phyloP scores from a whole-genome alignment of 2,329 filamentous ascomycete species.

The Colletotrichum sidae region DNA sequence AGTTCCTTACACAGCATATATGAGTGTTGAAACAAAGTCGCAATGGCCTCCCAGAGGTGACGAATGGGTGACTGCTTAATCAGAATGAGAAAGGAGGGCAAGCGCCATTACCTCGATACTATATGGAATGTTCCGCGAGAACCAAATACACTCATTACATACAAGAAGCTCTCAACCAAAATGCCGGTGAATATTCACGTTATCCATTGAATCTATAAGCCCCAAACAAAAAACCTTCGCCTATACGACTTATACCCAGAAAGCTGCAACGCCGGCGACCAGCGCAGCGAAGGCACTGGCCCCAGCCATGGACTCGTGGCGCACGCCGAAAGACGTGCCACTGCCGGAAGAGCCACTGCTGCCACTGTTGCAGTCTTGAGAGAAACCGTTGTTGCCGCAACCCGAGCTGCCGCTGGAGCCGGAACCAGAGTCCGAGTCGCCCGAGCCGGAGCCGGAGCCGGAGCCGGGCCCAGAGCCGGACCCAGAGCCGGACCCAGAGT shows the following conservation, averaged over 20 bases:
- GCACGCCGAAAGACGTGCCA: constrained; percentile 40
- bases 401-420: constrained; percentile 40
- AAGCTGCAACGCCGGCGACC: constrained; percentile 47
- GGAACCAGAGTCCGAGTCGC: neutral
- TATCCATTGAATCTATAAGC: constrained; percentile 18
- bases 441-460: constrained; percentile 14
- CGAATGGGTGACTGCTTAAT: constrained; percentile 7
- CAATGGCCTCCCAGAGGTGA: constrained; percentile 10
- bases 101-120: constrained; percentile 32
- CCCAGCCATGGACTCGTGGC: constrained; percentile 44
- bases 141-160: constrained; percentile 27
- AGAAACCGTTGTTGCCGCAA: constrained; percentile 54
- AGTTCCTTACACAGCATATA: constrained; percentile 2
- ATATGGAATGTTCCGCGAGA: constrained; percentile 16
- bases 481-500: constrained; percentile 25
- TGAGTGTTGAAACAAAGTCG: constrained; percentile 9
- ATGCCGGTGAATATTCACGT: constrained; percentile 10
- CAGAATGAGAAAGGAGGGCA: constrained; percentile 34
- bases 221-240: constrained; percentile 1
- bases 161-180: constrained; percentile 20
- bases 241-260: constrained; percentile 42
- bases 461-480: constrained; percentile 34
- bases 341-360: constrained; percentile 14
- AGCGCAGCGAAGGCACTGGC: constrained; percentile 52
- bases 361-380: constrained; percentile 49